Evolutionary conservation across 2,329 filamentous ascomycete genomes (phyloP), one percentile per base, ranked within the genome.

Genomic region (Purpureocillium lavendulum): DNA sequence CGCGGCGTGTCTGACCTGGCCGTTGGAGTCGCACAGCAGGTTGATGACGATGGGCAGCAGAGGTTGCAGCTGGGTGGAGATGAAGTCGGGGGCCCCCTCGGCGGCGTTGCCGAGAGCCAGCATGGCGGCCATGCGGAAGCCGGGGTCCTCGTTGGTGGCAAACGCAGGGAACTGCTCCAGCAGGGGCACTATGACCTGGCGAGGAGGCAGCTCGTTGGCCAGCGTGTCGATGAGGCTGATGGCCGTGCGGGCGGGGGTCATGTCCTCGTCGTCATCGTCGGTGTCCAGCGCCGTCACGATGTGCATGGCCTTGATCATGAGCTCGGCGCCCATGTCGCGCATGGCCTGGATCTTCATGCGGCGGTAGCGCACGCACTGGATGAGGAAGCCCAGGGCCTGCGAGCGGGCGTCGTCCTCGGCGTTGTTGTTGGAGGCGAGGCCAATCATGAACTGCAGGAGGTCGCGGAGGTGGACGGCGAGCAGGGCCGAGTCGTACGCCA

Each of bases 11-110:
- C 92, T 81, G 42, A 98, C 92, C 52, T 81, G 80, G 50, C 80
- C 73, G 49, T 94, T 85, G n/a, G 77, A 70, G 57, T 98, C 92
- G 57, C 87, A 75, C 30, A 98, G 77, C 8, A 97, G 75, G 54
- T 79, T 80, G 42, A 96, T 73, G 43, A 97, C 80, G 51, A 86
- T 73, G 36, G 92, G 92, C 60, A 97, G 78, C 49, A 97, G 84
- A 49, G 83, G 77, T 55, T 83, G 75, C 46, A 97, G 77, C 65
- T 98, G 92, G 15, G 89, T 95, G 47, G 87, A 87, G 56, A 97
- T 88, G 65, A 97, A 98, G 62, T 98, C 92, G 13, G 92, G 92
- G 24, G 92, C 90, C 52, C 92, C 92, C 70, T 97, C 92, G 39
- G 95, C 90, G 52, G 87, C 90, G 70, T 90, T 94, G 43, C 90